phyloP scores from a whole-genome alignment of 2,329 filamentous ascomycete genomes.

The Whalleya microplaca region DNA sequence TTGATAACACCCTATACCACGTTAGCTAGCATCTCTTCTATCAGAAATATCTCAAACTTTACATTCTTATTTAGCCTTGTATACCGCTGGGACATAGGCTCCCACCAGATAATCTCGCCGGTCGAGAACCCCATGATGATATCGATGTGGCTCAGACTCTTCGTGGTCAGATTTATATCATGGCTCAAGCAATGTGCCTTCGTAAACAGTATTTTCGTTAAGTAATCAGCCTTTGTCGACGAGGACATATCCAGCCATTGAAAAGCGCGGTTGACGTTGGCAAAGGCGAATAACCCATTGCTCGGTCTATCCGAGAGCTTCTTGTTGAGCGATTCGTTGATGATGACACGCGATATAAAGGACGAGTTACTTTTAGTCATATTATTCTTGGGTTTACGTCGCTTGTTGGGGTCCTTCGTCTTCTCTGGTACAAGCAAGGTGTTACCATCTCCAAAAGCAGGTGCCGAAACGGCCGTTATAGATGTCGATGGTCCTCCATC shows the following conservation, averaged over 20 bases:
- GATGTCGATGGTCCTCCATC: constrained; percentile 47
- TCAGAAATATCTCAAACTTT: constrained; percentile 34
- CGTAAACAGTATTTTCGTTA: constrained; percentile 96
- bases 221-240: constrained; percentile 77
- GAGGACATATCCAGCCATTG: constrained; percentile 94
- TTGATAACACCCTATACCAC: constrained; percentile 78
- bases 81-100: constrained; percentile 95
- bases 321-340: constrained; percentile 80
- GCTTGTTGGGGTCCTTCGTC: constrained; percentile 76
- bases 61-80: constrained; percentile 95
- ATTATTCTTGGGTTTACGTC: constrained; percentile 95
- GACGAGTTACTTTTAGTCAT: constrained; percentile 98
- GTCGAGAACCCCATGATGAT: constrained; percentile 95
- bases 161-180: constrained; percentile 85
- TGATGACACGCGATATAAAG: constrained; percentile 95
- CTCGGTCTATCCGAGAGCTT: constrained; percentile 76
- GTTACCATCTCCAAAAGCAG: constrained; percentile 87
- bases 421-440: constrained; percentile 66
- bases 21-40: neutral
- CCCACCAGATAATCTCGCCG: constrained; percentile 98
- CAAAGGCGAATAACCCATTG: constrained; percentile 87
- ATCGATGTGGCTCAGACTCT: constrained; percentile 79
- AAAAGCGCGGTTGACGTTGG: constrained; percentile 92
- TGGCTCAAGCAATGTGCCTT: constrained; percentile 95
- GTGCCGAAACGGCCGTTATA: constrained; percentile 51